Conservation (phyloP, 345 rosid species). For the Camelina laxa region DNA sequence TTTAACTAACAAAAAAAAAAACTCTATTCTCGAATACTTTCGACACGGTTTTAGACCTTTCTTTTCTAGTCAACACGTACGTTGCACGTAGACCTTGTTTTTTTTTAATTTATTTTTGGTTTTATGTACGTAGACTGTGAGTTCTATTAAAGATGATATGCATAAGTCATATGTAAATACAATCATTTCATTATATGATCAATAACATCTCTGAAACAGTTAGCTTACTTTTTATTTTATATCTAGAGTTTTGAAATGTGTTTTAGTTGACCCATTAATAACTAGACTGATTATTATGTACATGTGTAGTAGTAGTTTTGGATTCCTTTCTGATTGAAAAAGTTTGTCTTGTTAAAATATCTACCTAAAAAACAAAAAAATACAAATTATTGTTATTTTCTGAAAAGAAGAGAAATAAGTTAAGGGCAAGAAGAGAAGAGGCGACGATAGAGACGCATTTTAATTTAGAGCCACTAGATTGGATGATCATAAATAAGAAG, state of each 20-base stretch:
- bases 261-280: too few species aligned
- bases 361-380: slow-evolving; percentile 22
- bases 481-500: slow-evolving; percentile 32
- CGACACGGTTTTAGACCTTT: slow-evolving; percentile 14
- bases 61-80: slow-evolving; percentile 9
- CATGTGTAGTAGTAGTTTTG: neutral
- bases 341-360: slow-evolving; percentile 15
- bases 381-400: neutral
- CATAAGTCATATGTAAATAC: neutral
- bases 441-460: slow-evolving; percentile 24
- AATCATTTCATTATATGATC: neutral
- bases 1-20: neutral
- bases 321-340: neutral
- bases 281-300: neutral
- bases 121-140: slow-evolving; percentile 15
- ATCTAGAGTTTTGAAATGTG: too few species aligned
- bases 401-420: slow-evolving; percentile 14
- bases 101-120: neutral
- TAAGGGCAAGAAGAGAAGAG: slow-evolving; percentile 1
- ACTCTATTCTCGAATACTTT: neutral
- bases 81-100: neutral
- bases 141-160: neutral
- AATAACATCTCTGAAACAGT: neutral
- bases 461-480: slow-evolving; percentile 30
- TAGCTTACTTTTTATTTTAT: too few species aligned